Conservation (phyloP, 768 basidiomycete species). For the Gloeophyllum trabeum region DNA sequence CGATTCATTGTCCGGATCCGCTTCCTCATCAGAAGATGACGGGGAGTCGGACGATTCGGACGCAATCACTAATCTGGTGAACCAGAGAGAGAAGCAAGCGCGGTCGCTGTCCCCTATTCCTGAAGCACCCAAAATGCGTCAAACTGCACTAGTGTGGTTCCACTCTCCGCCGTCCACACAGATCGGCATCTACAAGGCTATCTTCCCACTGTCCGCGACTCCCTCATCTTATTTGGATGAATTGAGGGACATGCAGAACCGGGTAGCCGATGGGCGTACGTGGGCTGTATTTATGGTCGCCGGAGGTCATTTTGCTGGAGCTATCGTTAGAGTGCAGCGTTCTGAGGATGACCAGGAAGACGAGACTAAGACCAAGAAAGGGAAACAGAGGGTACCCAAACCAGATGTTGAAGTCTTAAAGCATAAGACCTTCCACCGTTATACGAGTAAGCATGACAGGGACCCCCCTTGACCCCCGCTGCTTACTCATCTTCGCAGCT, state of each 20-base stretch:
- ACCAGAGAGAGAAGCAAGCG: constrained; percentile 38
- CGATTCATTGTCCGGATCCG: constrained; percentile 89
- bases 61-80: constrained; percentile 56
- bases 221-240: constrained; percentile 41
- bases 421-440: constrained; percentile 97
- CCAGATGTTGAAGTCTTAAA: constrained; percentile 72
- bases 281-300: constrained; percentile 98
- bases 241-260: constrained; percentile 53
- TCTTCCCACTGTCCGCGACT: constrained; percentile 45
- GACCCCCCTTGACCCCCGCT: background rate
- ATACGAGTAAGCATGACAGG: constrained; percentile 66
- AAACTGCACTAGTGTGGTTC: constrained; percentile 83
- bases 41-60: constrained; percentile 49
- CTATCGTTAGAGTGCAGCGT: constrained; percentile 64
- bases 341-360: constrained; percentile 22
- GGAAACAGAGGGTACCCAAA: constrained; percentile 54
- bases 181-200: constrained; percentile 72
- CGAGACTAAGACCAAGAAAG: constrained; percentile 21
- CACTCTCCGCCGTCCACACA: constrained; percentile 82
- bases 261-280: constrained; percentile 44
- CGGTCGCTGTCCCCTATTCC: constrained; percentile 36
- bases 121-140: constrained; percentile 24
- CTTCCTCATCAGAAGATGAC: constrained; percentile 52
- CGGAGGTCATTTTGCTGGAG: constrained; percentile 96
- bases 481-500: constrained; percentile 33